Base-by-base conservation (phyloP, 2,329 filamentous ascomycete species). In the Ceratocystis ficicola region DNA sequence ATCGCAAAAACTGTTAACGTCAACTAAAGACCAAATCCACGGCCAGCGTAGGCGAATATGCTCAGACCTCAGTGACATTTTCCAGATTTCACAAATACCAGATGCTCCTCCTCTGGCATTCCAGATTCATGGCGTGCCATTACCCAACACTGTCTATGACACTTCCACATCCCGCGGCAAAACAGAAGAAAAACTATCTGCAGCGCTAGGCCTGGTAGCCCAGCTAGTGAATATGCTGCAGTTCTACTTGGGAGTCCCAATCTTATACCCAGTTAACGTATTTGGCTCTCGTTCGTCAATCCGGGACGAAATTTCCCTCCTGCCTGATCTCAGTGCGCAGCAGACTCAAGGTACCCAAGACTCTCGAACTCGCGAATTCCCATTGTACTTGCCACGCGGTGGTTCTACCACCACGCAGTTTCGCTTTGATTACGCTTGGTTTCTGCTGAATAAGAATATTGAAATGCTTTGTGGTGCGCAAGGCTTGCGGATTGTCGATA, bases 401-500 rank as follows among this genome's bases (percentile, higher is more conserved):
- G 82, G 82, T 75, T 88, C 77, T n/a, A 81, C 72, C 0, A 82
- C 83, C 1, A 84, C 90, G 0, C 85, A 91, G 59, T 97, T 93
- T 77, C 86, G 93, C 1, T 97, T 97, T 74, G 93, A 97, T 71
- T 99, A 97, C 74, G 94, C 81, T 10, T 94, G 96, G 73, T 99
- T 97, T 71, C 78, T 97, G n/a, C 81, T 99, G 15, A 97, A 97
- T 77, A 96, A 97, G 76, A 80, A 97, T 72, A 92, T 99, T 66
- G 92, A 97, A 71, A 76, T 80, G 0, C 77, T 87, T 2, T 86
- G 84, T 68, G 76, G 78, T 2, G 79, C 80, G 0, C 86, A 91
- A 69, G 87, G 87, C 0, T 78, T 96, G 12, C 86, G 87, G 60
- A 86, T 95, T 0, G 82, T 96, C 69, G 94, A 99, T 72, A 90